Percentiles rank a stretch among this genome's conserved stretches.
Evolutionary conservation across 768 basidiomycete genomes (phyloP).

Genomic region (Leccinum broughii): DNA sequence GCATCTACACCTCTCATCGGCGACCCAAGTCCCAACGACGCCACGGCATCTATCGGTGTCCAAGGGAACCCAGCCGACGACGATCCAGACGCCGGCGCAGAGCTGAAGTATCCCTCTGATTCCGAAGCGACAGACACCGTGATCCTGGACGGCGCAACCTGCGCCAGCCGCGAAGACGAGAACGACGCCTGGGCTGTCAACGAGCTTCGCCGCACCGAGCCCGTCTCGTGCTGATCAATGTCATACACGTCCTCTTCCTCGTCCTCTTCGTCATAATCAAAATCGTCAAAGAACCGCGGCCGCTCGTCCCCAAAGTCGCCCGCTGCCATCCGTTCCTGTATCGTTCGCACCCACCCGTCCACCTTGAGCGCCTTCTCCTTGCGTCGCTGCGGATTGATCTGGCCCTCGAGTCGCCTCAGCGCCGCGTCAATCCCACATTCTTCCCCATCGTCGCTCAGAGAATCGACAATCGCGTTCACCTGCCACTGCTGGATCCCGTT

Average conservation of each 20-base stretch:
- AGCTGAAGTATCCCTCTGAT: slow-evolving; percentile 27
- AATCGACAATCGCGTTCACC: slow-evolving; percentile 73
- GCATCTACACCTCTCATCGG: slow-evolving; percentile 39
- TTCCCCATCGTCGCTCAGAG: slow-evolving; percentile 66
- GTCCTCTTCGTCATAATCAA: too few relatives aligned
- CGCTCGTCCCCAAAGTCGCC: slow-evolving; percentile 66
- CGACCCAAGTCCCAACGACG: slow-evolving; percentile 20
- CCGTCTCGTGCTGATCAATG: too few relatives aligned
- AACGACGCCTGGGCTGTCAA: too few relatives aligned
- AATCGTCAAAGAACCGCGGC: too few relatives aligned
- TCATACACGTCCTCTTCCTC: too few relatives aligned
- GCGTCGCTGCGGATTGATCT: slow-evolving; percentile 73
- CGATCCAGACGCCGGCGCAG: slow-evolving; percentile 16
- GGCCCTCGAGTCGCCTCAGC: slow-evolving; percentile 76
- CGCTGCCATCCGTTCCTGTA: slow-evolving; percentile 63
- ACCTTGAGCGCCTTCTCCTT: slow-evolving; percentile 75
- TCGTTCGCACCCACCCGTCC: slow-evolving; percentile 76
- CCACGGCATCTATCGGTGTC: slow-evolving; percentile 17
- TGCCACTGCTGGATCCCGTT: too few relatives aligned
- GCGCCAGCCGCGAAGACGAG: too few relatives aligned
- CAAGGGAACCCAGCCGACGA: slow-evolving; percentile 17
- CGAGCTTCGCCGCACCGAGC: too few relatives aligned
- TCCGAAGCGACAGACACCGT: too few relatives aligned
- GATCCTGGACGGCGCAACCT: too few relatives aligned
- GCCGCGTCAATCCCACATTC: slow-evolving; percentile 83